These are phyloP conservation scores for Neospora caninum DNA, from an alignment of 169 alveolate species.

Conservation along the genomic window DNA sequence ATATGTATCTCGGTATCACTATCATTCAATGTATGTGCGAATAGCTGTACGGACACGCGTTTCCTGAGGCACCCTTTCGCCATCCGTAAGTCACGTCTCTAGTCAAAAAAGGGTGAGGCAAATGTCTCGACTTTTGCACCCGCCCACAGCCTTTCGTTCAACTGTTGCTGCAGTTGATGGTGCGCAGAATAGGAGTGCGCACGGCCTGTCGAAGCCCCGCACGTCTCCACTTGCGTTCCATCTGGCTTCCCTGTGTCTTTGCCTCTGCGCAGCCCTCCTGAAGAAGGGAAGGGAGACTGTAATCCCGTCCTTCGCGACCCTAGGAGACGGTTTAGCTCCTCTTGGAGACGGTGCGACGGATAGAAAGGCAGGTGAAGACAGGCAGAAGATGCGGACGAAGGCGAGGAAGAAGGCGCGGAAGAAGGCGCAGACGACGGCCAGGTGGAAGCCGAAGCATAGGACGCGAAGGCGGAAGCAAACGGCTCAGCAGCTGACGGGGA, in stretches of 20 bases:
- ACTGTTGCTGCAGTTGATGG: slow-evolving; percentile 38
- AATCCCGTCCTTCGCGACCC: background rate
- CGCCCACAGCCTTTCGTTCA: slow-evolving; percentile 21
- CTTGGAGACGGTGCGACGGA: background rate
- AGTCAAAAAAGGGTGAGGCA: background rate
- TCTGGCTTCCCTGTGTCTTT: background rate
- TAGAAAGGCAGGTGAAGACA: background rate
- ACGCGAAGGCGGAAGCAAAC: background rate
- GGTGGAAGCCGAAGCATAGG: background rate
- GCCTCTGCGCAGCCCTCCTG: background rate
- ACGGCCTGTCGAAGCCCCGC: background rate
- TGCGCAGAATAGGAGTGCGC: background rate
- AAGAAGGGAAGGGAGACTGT: background rate
- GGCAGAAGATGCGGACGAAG: background rate
- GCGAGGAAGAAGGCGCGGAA: background rate
- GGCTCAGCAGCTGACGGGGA: background rate
- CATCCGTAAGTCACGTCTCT: too few species aligned
- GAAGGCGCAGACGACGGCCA: background rate
- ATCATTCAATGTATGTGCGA: too few species aligned
- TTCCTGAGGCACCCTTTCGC: too few species aligned
- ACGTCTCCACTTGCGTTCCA: background rate
- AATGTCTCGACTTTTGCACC: slow-evolving; percentile 14
- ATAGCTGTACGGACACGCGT: too few species aligned
- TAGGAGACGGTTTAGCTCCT: background rate
- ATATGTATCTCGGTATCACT: too few species aligned